Evolutionary conservation across 306 rosid genomes (phyloP).

Genomic region (Senna siamea): DNA sequence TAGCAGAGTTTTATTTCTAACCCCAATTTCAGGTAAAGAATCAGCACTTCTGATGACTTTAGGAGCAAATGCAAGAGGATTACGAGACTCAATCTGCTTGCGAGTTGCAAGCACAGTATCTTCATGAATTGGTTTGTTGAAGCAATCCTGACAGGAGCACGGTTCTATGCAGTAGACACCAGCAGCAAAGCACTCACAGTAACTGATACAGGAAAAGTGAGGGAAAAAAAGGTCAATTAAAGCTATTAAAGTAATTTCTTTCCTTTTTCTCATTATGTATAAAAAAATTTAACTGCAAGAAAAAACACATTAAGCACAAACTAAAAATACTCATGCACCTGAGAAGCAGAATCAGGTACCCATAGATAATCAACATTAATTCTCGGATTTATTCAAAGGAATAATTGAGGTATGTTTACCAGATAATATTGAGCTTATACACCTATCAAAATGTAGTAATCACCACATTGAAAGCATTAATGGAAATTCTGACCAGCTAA

Average conservation of each 20-base stretch:
- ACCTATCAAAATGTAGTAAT: background rate
- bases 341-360: no score
- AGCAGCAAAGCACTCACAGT: conserved; percentile 96
- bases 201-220: conserved; percentile 46
- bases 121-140: conserved; percentile 81
- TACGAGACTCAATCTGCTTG: conserved; percentile 84
- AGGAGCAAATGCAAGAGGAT: conserved; percentile 98
- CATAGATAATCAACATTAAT: background rate
- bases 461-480: background rate
- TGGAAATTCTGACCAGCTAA: background rate
- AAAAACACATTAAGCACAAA: background rate
- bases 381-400: conserved; percentile 7
- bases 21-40: conserved; percentile 72
- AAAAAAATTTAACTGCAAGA: background rate
- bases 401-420: conserved; percentile 15
- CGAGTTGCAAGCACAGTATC: conserved; percentile 88
- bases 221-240: conserved; percentile 13
- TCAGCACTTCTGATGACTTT: conserved; percentile 85
- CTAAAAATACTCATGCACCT: no score
- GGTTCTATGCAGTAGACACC: conserved; percentile 86
- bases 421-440: background rate
- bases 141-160: conserved; percentile 90
- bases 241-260: background rate
- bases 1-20: conserved; percentile 44
- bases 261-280: background rate